Conservation (phyloP, 2,329 filamentous ascomycete species). For the Penicillium palitans region DNA sequence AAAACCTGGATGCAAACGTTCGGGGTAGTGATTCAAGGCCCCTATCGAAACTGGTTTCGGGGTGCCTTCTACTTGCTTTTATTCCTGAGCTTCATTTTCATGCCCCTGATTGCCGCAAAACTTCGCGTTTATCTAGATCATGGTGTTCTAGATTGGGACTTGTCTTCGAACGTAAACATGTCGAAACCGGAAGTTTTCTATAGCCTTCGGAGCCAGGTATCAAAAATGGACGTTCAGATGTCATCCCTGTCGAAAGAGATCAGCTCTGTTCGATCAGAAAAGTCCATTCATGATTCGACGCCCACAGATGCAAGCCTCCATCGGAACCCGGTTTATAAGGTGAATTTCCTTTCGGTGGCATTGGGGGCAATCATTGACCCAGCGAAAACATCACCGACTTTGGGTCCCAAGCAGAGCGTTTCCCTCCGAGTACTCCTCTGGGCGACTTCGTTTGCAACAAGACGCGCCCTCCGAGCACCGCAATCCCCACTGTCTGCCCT, state of each 20-base stretch:
- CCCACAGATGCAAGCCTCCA: conserved; percentile 24
- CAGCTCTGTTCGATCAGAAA: conserved; percentile 26
- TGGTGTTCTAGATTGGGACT: conserved; percentile 5
- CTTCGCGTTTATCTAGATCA: conserved; percentile 20
- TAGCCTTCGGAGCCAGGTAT: conserved; percentile 29
- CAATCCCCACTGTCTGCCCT: conserved; percentile 59
- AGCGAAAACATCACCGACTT: conserved; percentile 59
- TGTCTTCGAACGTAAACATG: conserved; percentile 21
- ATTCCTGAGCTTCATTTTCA: conserved; percentile 14
- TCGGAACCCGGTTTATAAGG: conserved; percentile 36
- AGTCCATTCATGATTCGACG: conserved; percentile 19
- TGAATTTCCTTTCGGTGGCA: conserved; percentile 73
- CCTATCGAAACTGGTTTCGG: conserved; percentile 13
- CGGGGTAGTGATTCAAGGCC: not conserved
- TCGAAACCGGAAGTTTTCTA: conserved; percentile 28
- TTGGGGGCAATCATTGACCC: conserved; percentile 67
- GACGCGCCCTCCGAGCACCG: conserved; percentile 22
- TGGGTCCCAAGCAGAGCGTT: conserved; percentile 30
- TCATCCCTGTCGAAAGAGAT: conserved; percentile 35
- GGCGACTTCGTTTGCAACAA: not conserved
- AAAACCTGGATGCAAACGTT: not conserved
- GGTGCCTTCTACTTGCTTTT: conserved; percentile 10
- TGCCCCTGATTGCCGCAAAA: conserved; percentile 13
- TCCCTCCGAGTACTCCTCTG: conserved; percentile 21
- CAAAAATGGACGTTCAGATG: conserved; percentile 32